Evolutionary conservation across 2,329 filamentous ascomycete genomes (phyloP).

Genomic region (Ophiostoma australiae): DNA sequence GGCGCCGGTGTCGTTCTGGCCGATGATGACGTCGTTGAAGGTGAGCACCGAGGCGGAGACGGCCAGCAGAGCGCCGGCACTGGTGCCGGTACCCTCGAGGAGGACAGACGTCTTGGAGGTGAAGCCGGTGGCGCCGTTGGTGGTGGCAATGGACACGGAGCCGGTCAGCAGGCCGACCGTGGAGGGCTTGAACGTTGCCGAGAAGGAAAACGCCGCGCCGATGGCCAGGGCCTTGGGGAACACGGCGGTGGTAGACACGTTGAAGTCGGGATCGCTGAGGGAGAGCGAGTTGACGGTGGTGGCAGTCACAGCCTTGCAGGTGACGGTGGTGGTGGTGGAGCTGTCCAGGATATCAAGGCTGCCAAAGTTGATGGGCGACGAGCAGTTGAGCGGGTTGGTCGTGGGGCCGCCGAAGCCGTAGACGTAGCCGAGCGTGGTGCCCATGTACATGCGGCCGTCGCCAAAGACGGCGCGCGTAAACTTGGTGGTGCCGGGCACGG

Average conservation of each 20-base stretch:
- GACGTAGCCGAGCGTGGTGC: slow-evolving; percentile 46
- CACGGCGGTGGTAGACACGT: slow-evolving; percentile 31
- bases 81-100: slow-evolving; percentile 47
- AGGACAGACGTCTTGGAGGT: slow-evolving; percentile 44
- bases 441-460: slow-evolving; percentile 52
- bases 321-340: slow-evolving; percentile 37
- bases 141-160: slow-evolving; percentile 46
- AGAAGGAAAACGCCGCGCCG: slow-evolving; percentile 42
- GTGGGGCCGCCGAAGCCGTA: slow-evolving; percentile 55
- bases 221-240: slow-evolving; percentile 35
- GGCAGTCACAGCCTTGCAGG: slow-evolving; percentile 45
- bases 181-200: slow-evolving; percentile 43
- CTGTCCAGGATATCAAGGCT: slow-evolving; percentile 39
- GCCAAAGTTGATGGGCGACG: slow-evolving; percentile 44
- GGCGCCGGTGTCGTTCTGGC: slow-evolving; percentile 36
- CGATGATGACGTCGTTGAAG: slow-evolving; percentile 47
- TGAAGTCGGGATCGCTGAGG: slow-evolving; percentile 35
- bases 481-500: slow-evolving; percentile 49
- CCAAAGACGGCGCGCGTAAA: slow-evolving; percentile 56
- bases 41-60: slow-evolving; percentile 46
- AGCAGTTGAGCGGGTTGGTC: slow-evolving; percentile 51
- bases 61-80: slow-evolving; percentile 41
- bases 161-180: slow-evolving; percentile 46
- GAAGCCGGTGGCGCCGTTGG: slow-evolving; percentile 44
- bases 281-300: slow-evolving; percentile 40